Evolutionary conservation across 2,329 filamentous ascomycete species (phyloP).

Genomic region (Botryotinia calthae): DNA sequence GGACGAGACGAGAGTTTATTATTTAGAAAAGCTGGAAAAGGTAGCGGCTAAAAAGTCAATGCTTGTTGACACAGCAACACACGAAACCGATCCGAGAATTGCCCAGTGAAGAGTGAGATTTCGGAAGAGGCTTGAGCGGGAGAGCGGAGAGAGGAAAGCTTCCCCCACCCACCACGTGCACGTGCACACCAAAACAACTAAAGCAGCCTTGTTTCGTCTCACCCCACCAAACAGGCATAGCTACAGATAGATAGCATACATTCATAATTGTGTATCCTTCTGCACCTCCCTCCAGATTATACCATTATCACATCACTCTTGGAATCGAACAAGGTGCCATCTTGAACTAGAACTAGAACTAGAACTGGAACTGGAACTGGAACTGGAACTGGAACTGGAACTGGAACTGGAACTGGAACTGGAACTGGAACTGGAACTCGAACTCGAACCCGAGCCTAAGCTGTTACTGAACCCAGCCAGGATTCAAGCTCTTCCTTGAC

Average conservation of each 20-base stretch:
- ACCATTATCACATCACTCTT: neutral
- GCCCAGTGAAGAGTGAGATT: neutral
- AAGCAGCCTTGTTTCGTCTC: neutral
- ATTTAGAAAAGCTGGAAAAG: conserved; percentile 2
- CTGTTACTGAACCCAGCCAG: neutral
- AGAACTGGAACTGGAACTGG: no score
- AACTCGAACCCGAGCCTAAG: neutral
- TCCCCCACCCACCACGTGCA: neutral
- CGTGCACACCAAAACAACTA: neutral
- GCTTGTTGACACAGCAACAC: conserved; percentile 14
- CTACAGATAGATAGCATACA: neutral
- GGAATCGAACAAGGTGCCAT: neutral
- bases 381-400: neutral
- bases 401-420: neutral
- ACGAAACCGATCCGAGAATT: neutral
- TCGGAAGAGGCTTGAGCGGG: neutral
- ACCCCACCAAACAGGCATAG: neutral
- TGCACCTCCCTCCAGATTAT: neutral
- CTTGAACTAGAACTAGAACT: neutral
- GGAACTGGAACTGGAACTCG: neutral
- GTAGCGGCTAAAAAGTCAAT: conserved; percentile 1
- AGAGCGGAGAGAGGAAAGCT: neutral
- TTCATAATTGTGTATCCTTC: no score
- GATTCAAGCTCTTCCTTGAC: neutral
- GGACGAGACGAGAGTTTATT: conserved; percentile 9